Evolutionary conservation across 179 eudicot genomes (phyloP), one percentile per base, ranked within the genome.

Genomic region (Silene coronaria): DNA sequence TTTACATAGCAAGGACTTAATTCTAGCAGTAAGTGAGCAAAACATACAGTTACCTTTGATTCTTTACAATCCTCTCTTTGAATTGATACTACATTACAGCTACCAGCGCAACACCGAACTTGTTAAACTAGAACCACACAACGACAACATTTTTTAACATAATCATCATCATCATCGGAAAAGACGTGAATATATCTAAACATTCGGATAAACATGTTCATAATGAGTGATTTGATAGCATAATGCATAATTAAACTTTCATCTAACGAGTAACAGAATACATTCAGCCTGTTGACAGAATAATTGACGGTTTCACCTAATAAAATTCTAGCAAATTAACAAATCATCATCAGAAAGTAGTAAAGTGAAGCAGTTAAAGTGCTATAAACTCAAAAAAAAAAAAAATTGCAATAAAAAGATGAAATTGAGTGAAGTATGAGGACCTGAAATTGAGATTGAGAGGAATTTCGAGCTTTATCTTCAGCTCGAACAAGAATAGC

Each of bases 401-500:
- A 9, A 8, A 8, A 9, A 38, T 8, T 16, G 28, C 4, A 38
- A 26, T 23, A 32, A 78, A 27, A 4, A 17, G 27, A 6, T 0
- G 5, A 38, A 71, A 19, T 2, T 0, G 12, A 36, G 8, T 8
- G 21, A n/a, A 48, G 48, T 17, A 53, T 12, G 12, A 21, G 65
- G 53, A 85, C 85, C 84, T 87, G 82, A 46, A 86, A 55, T 69
- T 75, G 69, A 22, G 84, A 55, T 69, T 75, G 69, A 22, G 84
- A 53, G 5, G 81, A 72, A 21, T 32, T 79, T 59, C 89, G 83
- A 46, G 87, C 85, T 82, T 90, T 88, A 66, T 88, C 91, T 75
- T 91, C 91, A 48, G 91, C 97, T 76, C 93, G 79, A 0, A 84
- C 86, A 64, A 90, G 85, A 34, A 89, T 64, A 32, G 84, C 84